Percentiles rank a stretch among this genome's conserved stretches.
These are phyloP conservation scores for Hyaloscypha bicolor DNA, from an alignment of 495 filamentous ascomycete genomes.

Conservation along the genomic window DNA sequence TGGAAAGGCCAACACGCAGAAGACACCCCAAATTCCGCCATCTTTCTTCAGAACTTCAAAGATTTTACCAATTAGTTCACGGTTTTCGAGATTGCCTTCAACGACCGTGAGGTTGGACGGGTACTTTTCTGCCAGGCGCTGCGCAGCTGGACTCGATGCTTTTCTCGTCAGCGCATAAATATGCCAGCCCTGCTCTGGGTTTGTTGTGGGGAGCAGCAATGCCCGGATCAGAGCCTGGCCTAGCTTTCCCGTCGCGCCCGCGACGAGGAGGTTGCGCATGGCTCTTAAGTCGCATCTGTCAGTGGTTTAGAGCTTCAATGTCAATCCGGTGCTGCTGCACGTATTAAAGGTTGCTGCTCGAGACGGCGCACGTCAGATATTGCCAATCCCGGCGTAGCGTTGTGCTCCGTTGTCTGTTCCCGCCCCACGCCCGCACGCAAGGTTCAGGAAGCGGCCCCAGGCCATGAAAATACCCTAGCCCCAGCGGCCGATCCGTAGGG, in stretches of 20 bases:
- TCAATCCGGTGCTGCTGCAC: background rate
- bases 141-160: slow-evolving; percentile 24
- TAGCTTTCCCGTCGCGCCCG: slow-evolving; percentile 46
- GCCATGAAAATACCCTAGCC: too few species aligned
- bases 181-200: slow-evolving; percentile 27
- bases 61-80: slow-evolving; percentile 30
- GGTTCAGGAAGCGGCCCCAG: background rate
- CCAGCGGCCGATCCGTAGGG: too few species aligned
- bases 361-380: background rate
- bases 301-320: background rate
- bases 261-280: slow-evolving; percentile 36
- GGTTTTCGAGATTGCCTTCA: slow-evolving; percentile 39
- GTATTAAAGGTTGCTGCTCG: background rate
- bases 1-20: slow-evolving; percentile 37
- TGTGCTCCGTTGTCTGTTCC: background rate
- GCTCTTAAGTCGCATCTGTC: background rate
- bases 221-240: slow-evolving; percentile 39
- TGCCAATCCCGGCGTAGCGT: background rate
- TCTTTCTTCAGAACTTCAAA: slow-evolving; percentile 30
- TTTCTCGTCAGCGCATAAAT: slow-evolving; percentile 42
- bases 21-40: slow-evolving; percentile 40
- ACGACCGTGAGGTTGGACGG: slow-evolving; percentile 33
- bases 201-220: slow-evolving; percentile 28
- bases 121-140: slow-evolving; percentile 24
- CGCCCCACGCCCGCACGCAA: background rate